Base-by-base conservation (phyloP, 805 yeast genomes). In the Zygoascus bituminiphila region DNA sequence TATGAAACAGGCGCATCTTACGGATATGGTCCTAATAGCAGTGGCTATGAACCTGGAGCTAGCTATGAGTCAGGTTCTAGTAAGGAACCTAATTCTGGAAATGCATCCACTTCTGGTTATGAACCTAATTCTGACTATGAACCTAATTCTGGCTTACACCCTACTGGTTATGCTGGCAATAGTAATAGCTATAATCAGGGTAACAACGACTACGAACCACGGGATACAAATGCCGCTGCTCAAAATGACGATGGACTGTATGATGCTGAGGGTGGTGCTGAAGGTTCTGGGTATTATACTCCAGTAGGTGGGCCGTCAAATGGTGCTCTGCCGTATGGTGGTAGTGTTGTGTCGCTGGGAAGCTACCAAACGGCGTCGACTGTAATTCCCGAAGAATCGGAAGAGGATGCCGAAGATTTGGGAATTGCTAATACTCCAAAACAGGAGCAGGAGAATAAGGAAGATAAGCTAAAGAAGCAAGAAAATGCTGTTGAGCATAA, bases 1-100 rank as follows among this genome's bases (percentile, higher is more conserved):
- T 26, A 25, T 19, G 46, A 42, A 14, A 68, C 64, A 45, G 66
- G 60, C 35, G 61, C 56, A 9, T 57, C 57, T 42, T 66, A 56
- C 36, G 66, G 58, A 23, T 67, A 62, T 2, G 48, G 38, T 17
- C 35, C 42, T 12, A 45, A 40, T 22, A 51, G 21, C 7, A 14
- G 72, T 62, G 39, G 46, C 14, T 46, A 53, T 38, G 8, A 21
- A 10, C 14, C 17, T 38, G 42, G 42, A 45, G 33, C 48, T 53
- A n/a, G n/a, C n/a, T n/a, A n/a, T n/a, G n/a, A n/a, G n/a, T n/a
- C n/a, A n/a, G n/a, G n/a, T n/a, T n/a, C n/a, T n/a, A n/a, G n/a
- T n/a, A n/a, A n/a, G n/a, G n/a, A n/a, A n/a, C n/a, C n/a, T n/a
- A n/a, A n/a, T n/a, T n/a, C n/a, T n/a, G n/a, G n/a, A n/a, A n/a